Percentiles rank a stretch among this genome's conserved stretches.
phyloP scores from a whole-genome alignment of 345 rosid genomes.

The Linum trigynum region DNA sequence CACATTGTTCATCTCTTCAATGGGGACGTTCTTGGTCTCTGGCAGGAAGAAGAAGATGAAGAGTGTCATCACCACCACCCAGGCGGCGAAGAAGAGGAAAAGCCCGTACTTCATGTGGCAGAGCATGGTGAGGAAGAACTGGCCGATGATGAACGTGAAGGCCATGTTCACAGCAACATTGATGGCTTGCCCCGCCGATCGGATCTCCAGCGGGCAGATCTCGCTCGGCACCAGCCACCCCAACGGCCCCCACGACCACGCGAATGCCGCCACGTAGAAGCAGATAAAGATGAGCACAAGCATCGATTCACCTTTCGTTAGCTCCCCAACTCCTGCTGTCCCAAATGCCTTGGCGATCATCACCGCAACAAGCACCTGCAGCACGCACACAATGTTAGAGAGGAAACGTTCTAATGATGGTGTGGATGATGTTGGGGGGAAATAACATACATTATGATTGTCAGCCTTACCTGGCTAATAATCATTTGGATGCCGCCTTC shows the following conservation, averaged over 20 bases:
- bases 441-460: background rate
- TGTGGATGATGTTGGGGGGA: too few relatives aligned
- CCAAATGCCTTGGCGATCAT: slow-evolving; percentile 31
- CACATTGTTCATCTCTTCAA: slow-evolving; percentile 38
- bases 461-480: slow-evolving; percentile 42
- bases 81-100: slow-evolving; percentile 43
- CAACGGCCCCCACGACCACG: slow-evolving; percentile 61
- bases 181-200: slow-evolving; percentile 43
- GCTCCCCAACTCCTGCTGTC: slow-evolving; percentile 15
- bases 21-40: slow-evolving; percentile 38
- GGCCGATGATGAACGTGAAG: slow-evolving; percentile 46
- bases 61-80: slow-evolving; percentile 29
- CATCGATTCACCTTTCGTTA: slow-evolving; percentile 18
- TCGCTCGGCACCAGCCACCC: slow-evolving; percentile 59
- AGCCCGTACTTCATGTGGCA: slow-evolving; percentile 45
- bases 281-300: slow-evolving; percentile 28
- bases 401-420: background rate
- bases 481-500: slow-evolving; percentile 73
- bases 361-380: slow-evolving; percentile 17
- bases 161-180: slow-evolving; percentile 46
- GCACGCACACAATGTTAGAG: background rate
- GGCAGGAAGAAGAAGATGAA: slow-evolving; percentile 37
- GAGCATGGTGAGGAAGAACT: slow-evolving; percentile 44
- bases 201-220: slow-evolving; percentile 33
- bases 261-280: slow-evolving; percentile 39